Evolutionary conservation across 2,329 filamentous ascomycete species (phyloP).

Genomic region (Xylaria sp.): DNA sequence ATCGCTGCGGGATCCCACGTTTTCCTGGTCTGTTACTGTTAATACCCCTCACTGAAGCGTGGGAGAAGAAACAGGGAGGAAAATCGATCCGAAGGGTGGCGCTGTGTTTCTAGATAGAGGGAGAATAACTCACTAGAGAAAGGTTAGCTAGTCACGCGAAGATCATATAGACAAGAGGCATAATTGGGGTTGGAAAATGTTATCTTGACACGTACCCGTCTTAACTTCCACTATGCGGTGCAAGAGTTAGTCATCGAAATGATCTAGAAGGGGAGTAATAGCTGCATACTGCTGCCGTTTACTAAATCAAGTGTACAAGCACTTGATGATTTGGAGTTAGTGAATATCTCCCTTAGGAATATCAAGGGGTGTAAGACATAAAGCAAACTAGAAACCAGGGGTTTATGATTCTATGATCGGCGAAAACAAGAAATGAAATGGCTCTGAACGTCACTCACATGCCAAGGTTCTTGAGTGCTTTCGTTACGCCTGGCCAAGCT

Average conservation of each 20-base stretch:
- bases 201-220: constrained; percentile 25
- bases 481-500: constrained; percentile 87
- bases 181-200: neutral
- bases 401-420: neutral
- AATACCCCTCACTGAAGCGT: neutral
- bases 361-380: neutral
- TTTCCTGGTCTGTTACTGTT: constrained; percentile 36
- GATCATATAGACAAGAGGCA: neutral
- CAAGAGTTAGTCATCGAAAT: constrained; percentile 15
- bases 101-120: neutral
- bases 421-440: neutral
- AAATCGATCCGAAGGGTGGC: neutral
- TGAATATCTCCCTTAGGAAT: neutral
- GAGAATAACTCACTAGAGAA: constrained; percentile 25
- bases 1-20: constrained; percentile 83
- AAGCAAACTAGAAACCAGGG: too few relatives aligned
- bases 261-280: neutral
- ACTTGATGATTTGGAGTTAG: constrained; percentile 26
- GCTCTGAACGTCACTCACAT: constrained; percentile 58
- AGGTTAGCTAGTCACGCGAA: constrained; percentile 18
- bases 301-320: constrained; percentile 94
- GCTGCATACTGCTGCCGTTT: constrained; percentile 67
- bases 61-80: too few relatives aligned
- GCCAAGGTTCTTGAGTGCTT: constrained; percentile 84
- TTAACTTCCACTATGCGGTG: constrained; percentile 33